phyloP scores from a whole-genome alignment of 345 rosid genomes.

The Corchorus capsularis region DNA sequence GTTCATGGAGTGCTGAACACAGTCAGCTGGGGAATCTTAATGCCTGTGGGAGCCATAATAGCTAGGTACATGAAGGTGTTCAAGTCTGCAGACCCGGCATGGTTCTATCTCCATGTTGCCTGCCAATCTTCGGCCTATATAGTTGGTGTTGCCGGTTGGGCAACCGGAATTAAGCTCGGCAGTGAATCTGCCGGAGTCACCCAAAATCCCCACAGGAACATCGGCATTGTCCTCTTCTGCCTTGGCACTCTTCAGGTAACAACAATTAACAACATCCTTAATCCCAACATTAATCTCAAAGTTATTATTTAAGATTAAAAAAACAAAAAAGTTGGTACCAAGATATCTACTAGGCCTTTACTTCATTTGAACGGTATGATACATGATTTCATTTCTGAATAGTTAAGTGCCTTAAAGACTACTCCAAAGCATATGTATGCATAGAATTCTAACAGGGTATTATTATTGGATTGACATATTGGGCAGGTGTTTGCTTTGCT shows the following conservation, averaged over 20 bases:
- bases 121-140: conserved; percentile 75
- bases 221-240: conserved; percentile 70
- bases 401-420: too few species aligned
- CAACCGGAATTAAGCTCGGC: conserved; percentile 79
- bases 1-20: conserved; percentile 81
- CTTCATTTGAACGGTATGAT: too few species aligned
- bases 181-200: conserved; percentile 45
- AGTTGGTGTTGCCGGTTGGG: conserved; percentile 87
- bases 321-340: too few species aligned
- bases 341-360: too few species aligned
- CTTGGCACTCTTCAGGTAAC: conserved; percentile 82
- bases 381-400: too few species aligned
- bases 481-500: conserved; percentile 70
- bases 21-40: conserved; percentile 82
- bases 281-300: not conserved
- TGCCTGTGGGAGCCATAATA: conserved; percentile 73
- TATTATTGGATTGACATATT: too few species aligned
- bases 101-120: conserved; percentile 82
- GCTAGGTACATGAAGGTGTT: conserved; percentile 91
- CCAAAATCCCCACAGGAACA: conserved; percentile 54
- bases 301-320: too few species aligned
- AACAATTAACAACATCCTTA: not conserved
- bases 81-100: conserved; percentile 68
- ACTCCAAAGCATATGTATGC: too few species aligned
- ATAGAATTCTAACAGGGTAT: too few species aligned